Evolutionary conservation across 148 eudicot genomes (phyloP).

Genomic region (Silene latifolia): DNA sequence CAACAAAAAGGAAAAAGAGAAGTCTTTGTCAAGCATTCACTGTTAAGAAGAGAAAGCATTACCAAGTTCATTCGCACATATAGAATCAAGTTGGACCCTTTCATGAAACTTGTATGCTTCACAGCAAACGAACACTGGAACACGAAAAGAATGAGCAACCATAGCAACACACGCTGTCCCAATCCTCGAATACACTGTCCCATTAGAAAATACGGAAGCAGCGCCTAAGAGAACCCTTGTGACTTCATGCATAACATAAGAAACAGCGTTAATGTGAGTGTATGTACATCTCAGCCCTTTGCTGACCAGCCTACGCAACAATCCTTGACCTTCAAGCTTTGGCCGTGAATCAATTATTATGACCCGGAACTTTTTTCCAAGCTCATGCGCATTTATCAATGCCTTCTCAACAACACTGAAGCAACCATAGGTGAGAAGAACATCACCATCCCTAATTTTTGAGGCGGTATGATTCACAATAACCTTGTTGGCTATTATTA

Average conservation of each 20-base stretch:
- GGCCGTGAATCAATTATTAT: constrained; percentile 93
- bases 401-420: constrained; percentile 79
- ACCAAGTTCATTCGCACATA: constrained; percentile 91
- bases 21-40: neutral
- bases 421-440: constrained; percentile 75
- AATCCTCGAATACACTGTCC: constrained; percentile 79
- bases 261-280: constrained; percentile 85
- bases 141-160: constrained; percentile 86
- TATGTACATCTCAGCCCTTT: constrained; percentile 85
- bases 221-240: constrained; percentile 79
- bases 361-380: constrained; percentile 73
- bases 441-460: constrained; percentile 76
- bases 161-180: constrained; percentile 94
- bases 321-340: constrained; percentile 71
- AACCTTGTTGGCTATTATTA: constrained; percentile 67
- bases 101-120: constrained; percentile 96
- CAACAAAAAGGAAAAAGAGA: neutral
- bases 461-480: constrained; percentile 67
- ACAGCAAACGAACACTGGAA: constrained; percentile 87
- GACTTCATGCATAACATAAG: constrained; percentile 91
- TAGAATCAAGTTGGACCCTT: constrained; percentile 92
- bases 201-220: constrained; percentile 81
- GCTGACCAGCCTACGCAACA: constrained; percentile 63
- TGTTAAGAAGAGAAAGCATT: constrained; percentile 7
- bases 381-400: constrained; percentile 63